Conservation (phyloP, 2,329 filamentous ascomycete species). For the Epichloe hybrida region DNA sequence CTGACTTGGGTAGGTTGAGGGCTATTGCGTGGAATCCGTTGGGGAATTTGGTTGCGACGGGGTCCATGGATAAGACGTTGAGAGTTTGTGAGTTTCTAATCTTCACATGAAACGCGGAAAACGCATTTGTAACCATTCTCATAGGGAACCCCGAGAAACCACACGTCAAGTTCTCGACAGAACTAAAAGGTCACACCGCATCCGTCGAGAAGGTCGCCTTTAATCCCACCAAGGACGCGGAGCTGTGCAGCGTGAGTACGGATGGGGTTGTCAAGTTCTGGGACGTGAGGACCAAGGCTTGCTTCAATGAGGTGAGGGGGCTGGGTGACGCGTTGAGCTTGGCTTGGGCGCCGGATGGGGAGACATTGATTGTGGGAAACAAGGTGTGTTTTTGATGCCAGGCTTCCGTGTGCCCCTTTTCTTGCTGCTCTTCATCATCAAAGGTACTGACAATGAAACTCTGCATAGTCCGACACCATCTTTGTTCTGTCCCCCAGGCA, state of each 20-base stretch:
- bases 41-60: constrained; percentile 73
- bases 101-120: not conserved
- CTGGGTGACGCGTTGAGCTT: constrained; percentile 57
- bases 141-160: constrained; percentile 66
- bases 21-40: constrained; percentile 83
- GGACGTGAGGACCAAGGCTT: constrained; percentile 63
- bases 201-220: constrained; percentile 65
- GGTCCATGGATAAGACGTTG: constrained; percentile 54
- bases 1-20: constrained; percentile 42
- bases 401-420: not conserved
- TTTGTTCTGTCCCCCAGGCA: constrained; percentile 49
- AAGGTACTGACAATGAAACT: not conserved
- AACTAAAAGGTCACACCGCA: constrained; percentile 54
- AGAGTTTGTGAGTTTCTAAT: constrained; percentile 45
- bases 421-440: not conserved
- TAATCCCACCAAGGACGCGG: constrained; percentile 62
- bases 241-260: constrained; percentile 59
- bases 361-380: constrained; percentile 56
- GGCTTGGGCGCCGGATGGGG: constrained; percentile 60
- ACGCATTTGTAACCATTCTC: not conserved
- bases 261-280: constrained; percentile 68
- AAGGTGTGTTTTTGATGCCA: constrained; percentile 37
- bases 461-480: constrained; percentile 43
- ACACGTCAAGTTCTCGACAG: constrained; percentile 60
- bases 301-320: constrained; percentile 54